Conservation (phyloP, 768 basidiomycete species). For the Leccinum rimulosum region DNA sequence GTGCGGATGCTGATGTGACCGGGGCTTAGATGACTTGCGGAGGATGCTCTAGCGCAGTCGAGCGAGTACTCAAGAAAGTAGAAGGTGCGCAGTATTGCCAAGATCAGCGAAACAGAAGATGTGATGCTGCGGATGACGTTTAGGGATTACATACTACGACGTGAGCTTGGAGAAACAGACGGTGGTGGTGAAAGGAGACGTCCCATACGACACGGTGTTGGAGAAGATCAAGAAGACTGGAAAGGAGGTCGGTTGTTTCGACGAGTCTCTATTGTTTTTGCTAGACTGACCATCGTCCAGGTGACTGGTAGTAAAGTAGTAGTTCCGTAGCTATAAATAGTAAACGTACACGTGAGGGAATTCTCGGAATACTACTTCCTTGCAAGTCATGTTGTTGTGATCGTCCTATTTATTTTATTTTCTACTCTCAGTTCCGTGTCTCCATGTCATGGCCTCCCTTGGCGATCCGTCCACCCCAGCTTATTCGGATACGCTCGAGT, state of each 20-base stretch:
- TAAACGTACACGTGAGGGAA: not conserved
- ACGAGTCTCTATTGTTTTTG: not conserved
- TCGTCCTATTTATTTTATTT: not conserved
- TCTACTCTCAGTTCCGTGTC: not conserved
- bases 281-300: not conserved
- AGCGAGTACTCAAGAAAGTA: conserved; percentile 69
- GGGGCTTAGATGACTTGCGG: conserved; percentile 75
- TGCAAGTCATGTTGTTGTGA: not conserved
- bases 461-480: conserved; percentile 32
- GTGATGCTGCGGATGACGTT: not conserved
- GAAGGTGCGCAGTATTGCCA: conserved; percentile 26
- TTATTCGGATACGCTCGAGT: conserved; percentile 44
- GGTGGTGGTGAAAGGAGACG: conserved; percentile 63
- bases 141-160: conserved; percentile 47
- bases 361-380: no score
- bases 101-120: not conserved
- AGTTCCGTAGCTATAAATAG: not conserved
- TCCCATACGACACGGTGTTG: conserved; percentile 61
- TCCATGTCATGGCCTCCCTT: conserved; percentile 37
- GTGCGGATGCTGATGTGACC: not conserved
- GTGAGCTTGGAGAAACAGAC: conserved; percentile 69
- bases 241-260: conserved; percentile 58
- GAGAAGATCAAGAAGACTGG: conserved; percentile 89
- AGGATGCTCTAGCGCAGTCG: conserved; percentile 84
- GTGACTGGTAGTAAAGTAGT: conserved; percentile 17